Evolutionary conservation across 2,329 filamentous ascomycete genomes (phyloP), one percentile per base, ranked within the genome.

Genomic region (Calycina marina): DNA sequence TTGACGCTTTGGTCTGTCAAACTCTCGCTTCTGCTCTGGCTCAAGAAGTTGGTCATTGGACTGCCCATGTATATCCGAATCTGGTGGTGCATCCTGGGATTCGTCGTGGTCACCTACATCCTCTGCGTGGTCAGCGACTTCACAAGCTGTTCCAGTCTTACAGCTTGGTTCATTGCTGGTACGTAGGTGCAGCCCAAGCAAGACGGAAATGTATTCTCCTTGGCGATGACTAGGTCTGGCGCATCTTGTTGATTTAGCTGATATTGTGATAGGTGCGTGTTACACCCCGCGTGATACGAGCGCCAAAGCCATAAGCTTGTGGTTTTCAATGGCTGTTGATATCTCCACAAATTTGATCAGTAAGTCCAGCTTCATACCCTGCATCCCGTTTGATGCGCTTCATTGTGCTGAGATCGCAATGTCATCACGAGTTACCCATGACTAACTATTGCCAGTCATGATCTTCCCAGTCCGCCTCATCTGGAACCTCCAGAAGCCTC

Each of bases 1-100:
- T 38, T 51, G 5, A 51, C 50, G 12, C 46, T 60, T 4, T 60
- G 55, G 55, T 46, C 53, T 20, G 52, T 58, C 31, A 60, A 61
- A 37, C 49, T 57, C 14, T 54, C 52, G 4, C 43, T 61, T 18
- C 43, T 61, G 30, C 46, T 52, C 11, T 47, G 60, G 27, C 60
- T 59, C 40, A 54, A 53, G 27, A 48, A 52, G 14, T 39, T 60
- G 11, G 42, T 59, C 30, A 39, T 36, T 5, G 54, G 55, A 2
- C 42, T 57, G 11, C 45, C 40, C 2, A 39, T 46, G 3, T 54
- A 57, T 22, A 44, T 50, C 14, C 49, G 42, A 16, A 42, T 55
- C 28, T 60, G 56, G 57, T 56, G 53, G 53, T 42, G 34, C 4
- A 49, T 57, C 2, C 14, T 55, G 15, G 34, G 43, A 1, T 56